phyloP scores from a whole-genome alignment of 495 filamentous ascomycete species.

The Talaromyces adpressus region DNA sequence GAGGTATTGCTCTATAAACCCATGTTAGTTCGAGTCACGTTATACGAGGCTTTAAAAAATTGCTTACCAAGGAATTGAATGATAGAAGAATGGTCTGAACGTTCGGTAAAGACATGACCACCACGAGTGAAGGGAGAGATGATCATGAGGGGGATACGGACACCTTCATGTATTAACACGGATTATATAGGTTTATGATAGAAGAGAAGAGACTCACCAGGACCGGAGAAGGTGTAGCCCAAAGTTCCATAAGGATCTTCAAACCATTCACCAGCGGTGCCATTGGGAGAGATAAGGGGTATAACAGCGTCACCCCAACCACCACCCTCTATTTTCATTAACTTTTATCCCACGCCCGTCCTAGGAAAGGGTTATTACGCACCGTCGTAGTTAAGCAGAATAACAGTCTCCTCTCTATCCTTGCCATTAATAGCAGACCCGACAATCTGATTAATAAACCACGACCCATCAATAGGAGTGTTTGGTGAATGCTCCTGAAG shows the following conservation, averaged over 20 bases:
- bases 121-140: slow-evolving; percentile 6
- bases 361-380: not conserved
- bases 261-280: slow-evolving; percentile 7
- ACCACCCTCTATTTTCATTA: slow-evolving; percentile 4
- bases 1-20: not conserved
- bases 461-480: slow-evolving; percentile 1
- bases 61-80: slow-evolving; percentile 5
- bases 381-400: slow-evolving; percentile 7
- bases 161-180: not conserved
- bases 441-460: slow-evolving; percentile 4
- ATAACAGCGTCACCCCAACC: slow-evolving; percentile 5
- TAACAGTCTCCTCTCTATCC: not conserved
- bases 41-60: not conserved
- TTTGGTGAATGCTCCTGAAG: slow-evolving; percentile 5
- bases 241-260: slow-evolving; percentile 4
- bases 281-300: slow-evolving; percentile 3
- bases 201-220: not conserved
- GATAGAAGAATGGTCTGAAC: slow-evolving; percentile 1
- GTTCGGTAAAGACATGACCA: slow-evolving; percentile 5
- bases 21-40: not conserved
- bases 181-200: not conserved
- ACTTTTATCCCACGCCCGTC: not conserved
- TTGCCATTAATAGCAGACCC: not conserved
- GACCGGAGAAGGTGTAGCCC: slow-evolving; percentile 6
- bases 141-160: slow-evolving; percentile 5